Percentiles rank a stretch among this genome's conserved stretches.
Conservation (phyloP, 75 land plant species). For the Selaginella tamariscina region DNA sequence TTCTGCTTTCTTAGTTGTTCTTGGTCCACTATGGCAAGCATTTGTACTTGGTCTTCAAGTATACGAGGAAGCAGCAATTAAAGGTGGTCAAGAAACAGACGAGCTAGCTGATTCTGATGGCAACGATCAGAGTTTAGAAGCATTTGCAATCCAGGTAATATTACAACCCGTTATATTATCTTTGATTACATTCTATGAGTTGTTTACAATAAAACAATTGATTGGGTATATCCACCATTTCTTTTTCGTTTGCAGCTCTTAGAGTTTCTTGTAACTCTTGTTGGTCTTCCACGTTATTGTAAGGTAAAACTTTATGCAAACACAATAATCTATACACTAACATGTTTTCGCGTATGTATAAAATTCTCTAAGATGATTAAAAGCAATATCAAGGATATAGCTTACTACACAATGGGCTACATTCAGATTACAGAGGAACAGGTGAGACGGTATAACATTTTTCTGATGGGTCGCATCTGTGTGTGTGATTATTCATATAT, state of each 20-base stretch:
- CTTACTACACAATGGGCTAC: conserved; percentile 65
- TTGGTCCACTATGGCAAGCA: conserved; percentile 81
- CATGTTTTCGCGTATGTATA: not conserved
- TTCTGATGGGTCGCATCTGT: not conserved
- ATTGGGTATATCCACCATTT: too few relatives aligned
- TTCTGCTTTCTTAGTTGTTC: conserved; percentile 38
- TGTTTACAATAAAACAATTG: too few relatives aligned
- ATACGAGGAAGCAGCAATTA: conserved; percentile 56
- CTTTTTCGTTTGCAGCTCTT: conserved; percentile 58
- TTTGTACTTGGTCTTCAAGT: conserved; percentile 59
- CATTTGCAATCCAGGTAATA: conserved; percentile 83
- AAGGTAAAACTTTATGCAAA: conserved; percentile 16
- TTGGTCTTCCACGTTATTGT: conserved; percentile 37
- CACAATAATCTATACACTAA: not conserved
- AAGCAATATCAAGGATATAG: conserved; percentile 50
- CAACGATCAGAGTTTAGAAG: conserved; percentile 68
- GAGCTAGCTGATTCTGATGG: conserved; percentile 92
- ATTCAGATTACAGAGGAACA: conserved; percentile 95
- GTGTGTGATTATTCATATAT: not conserved
- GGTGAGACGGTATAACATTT: too few relatives aligned
- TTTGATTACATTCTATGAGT: not conserved
- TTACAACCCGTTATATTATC: not conserved
- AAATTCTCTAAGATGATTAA: conserved; percentile 37
- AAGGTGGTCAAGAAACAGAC: conserved; percentile 52
- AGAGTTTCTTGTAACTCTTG: conserved; percentile 65